A percentile compares a stretch with the other conserved stretches of the same genome.
Evolutionary conservation across 1,284 basidiomycete genomes (phyloP).

Genomic region (Uromyces viciae-fabae): DNA sequence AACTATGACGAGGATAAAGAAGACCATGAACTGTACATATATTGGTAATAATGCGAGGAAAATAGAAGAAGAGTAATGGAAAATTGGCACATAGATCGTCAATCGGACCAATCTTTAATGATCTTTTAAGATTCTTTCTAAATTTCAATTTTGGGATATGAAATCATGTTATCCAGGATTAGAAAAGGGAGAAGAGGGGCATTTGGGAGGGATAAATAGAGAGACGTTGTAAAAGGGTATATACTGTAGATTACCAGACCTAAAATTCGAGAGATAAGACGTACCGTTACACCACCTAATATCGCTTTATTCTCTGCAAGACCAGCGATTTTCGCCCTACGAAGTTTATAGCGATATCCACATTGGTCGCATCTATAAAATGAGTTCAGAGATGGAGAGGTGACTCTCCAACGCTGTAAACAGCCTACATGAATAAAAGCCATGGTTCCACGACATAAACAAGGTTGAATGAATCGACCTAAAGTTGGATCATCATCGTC

Average conservation of each 20-base stretch:
- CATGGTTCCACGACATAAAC: constrained; percentile 43
- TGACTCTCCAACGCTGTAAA: constrained; percentile 26
- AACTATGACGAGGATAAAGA: constrained; percentile 40
- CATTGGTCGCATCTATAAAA: constrained; percentile 43
- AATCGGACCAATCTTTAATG: constrained; percentile 20
- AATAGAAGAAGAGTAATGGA: constrained; percentile 4
- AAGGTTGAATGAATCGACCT: constrained; percentile 38
- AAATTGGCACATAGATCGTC: neutral
- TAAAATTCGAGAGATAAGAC: neutral
- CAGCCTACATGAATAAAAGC: constrained; percentile 36
- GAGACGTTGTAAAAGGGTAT: neutral
- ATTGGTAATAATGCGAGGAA: too few species aligned
- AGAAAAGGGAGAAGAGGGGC: neutral
- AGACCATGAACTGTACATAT: constrained; percentile 16
- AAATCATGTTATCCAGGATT: neutral
- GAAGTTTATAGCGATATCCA: constrained; percentile 33
- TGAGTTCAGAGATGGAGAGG: constrained; percentile 18
- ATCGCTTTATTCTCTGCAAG: constrained; percentile 30
- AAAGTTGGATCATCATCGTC: constrained; percentile 20
- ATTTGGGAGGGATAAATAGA: neutral
- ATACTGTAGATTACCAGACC: neutral
- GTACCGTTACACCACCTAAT: constrained; percentile 30
- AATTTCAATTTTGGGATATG: too few species aligned
- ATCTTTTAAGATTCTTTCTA: neutral
- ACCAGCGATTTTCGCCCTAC: constrained; percentile 27